Base-by-base conservation (phyloP, 2,329 filamentous ascomycete species). In the Sporothrix variecibatus region DNA sequence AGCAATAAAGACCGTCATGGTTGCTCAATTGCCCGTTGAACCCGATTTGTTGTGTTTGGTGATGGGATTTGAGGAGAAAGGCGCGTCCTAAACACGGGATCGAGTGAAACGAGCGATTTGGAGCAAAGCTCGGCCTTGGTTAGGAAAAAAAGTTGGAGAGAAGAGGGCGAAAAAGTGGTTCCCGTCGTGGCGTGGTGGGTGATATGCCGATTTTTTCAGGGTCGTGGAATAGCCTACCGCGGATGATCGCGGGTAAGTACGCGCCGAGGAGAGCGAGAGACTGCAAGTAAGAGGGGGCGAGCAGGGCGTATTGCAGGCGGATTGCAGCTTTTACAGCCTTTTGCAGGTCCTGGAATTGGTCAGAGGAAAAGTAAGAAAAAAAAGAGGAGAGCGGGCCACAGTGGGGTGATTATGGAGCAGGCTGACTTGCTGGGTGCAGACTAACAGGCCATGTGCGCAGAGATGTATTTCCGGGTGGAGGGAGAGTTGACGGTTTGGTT, bases 1-100 rank as follows among this genome's bases (percentile, higher is more conserved):
- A 75, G 84, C 85, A 75, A 88, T 82, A 75, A 87, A 87, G 77
- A 87, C 83, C 62, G 74, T 75, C 74, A 75, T 75, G 56, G 17
- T 67, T 49, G 65, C 65, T 58, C 71, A 68, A 68, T 73, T 53
- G 65, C 46, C 46, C 65, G 46, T 69, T 51, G 71, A 31, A 60
- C 26, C 17, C 28, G 65, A 12, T 31, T 43, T 62, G 43, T 51
- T 26, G 60, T 51, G 56, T 64, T 53, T 43, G 15, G n/a, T 23
- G 38, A 31, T 26, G 34, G 53, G 20, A 17, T 26, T 26, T 28
- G 69, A 26, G 7, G 31, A 28, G 34, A n/a, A n/a, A 43, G 46
- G 15, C 34, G 20, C 46, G 67, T 31, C 43, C 15, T 6, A 49
- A 20, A 23, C 15, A 46, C 5, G 40, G 38, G 51, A 56, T 53